Evolutionary conservation across 805 yeast species (phyloP).

Genomic region (Metschnikowia kunwiensis): DNA sequence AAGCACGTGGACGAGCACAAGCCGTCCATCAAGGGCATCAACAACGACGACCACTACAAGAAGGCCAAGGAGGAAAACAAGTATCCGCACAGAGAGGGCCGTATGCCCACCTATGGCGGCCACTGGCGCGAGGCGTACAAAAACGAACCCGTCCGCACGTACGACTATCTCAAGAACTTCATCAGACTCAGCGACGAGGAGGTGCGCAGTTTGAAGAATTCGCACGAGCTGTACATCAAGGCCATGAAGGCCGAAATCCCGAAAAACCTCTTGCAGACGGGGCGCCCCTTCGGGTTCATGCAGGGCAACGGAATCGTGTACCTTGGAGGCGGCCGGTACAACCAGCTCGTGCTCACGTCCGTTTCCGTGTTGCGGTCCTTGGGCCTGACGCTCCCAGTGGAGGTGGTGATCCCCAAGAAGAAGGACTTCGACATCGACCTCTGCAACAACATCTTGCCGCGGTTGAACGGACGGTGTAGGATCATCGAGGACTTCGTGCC

Average conservation of each 20-base stretch:
- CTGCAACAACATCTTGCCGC: conserved; percentile 32
- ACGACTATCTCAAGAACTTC: conserved; percentile 23
- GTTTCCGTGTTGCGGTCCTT: conserved; percentile 31
- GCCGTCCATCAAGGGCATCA: conserved; percentile 23
- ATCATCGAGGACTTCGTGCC: conserved; percentile 48
- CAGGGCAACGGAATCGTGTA: conserved; percentile 41
- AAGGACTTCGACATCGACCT: conserved; percentile 33
- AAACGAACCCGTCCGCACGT: conserved; percentile 29
- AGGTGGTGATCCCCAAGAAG: conserved; percentile 33
- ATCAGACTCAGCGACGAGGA: conserved; percentile 23
- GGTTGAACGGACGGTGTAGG: conserved; percentile 32
- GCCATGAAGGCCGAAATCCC: conserved; percentile 26
- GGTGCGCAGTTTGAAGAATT: conserved; percentile 15
- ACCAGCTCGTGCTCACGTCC: conserved; percentile 34
- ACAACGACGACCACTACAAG: conserved; percentile 29
- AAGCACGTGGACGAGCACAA: conserved; percentile 18
- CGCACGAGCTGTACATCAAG: conserved; percentile 25
- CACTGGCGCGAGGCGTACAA: conserved; percentile 32
- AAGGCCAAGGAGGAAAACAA: conserved; percentile 17
- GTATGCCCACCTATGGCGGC: conserved; percentile 32
- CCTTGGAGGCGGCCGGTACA: conserved; percentile 36
- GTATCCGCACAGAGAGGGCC: conserved; percentile 24
- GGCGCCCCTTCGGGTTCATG: conserved; percentile 23
- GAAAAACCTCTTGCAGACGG: conserved; percentile 18
- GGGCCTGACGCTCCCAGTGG: conserved; percentile 37